A percentile compares a stretch with the other conserved stretches of the same genome.
These are phyloP conservation scores for Tulasnella sp. DNA, from an alignment of 768 basidiomycete species.

Conservation along the genomic window DNA sequence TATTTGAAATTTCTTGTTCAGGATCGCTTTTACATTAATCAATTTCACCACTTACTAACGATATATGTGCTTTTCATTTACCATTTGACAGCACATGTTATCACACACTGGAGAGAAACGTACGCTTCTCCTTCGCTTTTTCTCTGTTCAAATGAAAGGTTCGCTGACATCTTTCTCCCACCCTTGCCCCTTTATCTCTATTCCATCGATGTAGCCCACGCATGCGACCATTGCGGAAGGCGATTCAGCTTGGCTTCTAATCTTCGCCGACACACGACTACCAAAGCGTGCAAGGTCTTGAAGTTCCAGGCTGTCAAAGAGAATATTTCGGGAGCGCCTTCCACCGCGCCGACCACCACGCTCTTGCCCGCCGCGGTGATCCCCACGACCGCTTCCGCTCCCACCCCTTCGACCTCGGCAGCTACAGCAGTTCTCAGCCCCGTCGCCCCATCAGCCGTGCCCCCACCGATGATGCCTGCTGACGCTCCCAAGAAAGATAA, in stretches of 20 bases:
- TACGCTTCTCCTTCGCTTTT: constrained; percentile 7
- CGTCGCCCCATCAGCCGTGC: background rate
- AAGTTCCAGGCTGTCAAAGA: constrained; percentile 25
- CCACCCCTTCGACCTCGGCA: background rate
- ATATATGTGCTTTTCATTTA: background rate
- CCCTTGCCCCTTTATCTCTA: constrained; percentile 9
- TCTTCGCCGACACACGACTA: constrained; percentile 24
- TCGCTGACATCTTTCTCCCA: constrained; percentile 3
- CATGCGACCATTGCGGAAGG: constrained; percentile 23
- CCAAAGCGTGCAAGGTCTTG: constrained; percentile 21
- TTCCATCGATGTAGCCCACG: constrained; percentile 19
- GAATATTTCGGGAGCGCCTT: constrained; percentile 10
- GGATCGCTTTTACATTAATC: background rate
- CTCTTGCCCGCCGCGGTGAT: background rate
- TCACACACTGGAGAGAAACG: constrained; percentile 27
- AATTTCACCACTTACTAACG: background rate
- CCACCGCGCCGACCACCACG: background rate
- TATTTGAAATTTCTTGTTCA: background rate
- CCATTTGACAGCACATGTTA: constrained; percentile 22
- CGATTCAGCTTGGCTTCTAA: constrained; percentile 24
- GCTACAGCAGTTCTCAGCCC: background rate
- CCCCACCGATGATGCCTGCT: background rate
- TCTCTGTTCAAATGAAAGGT: background rate
- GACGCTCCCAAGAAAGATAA: constrained; percentile 14
- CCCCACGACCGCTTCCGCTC: background rate